A percentile compares a stretch with the other conserved stretches of the same genome.
phyloP scores from a whole-genome alignment of 352 stramenopile species.

The Globisporangium middletonii region DNA sequence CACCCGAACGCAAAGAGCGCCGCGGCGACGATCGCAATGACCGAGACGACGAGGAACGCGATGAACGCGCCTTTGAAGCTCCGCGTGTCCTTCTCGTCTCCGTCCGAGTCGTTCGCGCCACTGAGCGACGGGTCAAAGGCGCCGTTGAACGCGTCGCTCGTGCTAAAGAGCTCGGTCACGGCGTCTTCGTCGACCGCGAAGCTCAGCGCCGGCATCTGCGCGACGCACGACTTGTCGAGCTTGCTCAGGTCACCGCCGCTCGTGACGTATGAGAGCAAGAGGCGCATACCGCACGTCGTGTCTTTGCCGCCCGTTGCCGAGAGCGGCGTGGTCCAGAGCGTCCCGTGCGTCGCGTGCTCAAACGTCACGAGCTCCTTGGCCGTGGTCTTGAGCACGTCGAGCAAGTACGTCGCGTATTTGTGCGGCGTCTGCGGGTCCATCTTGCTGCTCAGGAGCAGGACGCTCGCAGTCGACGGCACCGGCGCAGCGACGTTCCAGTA shows the following conservation, averaged over 20 bases:
- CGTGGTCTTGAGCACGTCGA: conserved; percentile 12
- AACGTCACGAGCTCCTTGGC: conserved; percentile 25
- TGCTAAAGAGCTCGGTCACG: neutral
- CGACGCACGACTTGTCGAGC: conserved; percentile 42
- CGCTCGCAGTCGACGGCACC: conserved; percentile 6
- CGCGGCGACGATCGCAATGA: neutral
- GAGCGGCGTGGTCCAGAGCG: conserved; percentile 9
- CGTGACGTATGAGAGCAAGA: conserved; percentile 40
- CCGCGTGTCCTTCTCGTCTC: neutral
- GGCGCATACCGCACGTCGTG: conserved; percentile 20
- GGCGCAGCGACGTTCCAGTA: conserved; percentile 30
- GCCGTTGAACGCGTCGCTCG: neutral
- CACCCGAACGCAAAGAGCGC: conserved; percentile 5
- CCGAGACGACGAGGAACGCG: conserved; percentile 11
- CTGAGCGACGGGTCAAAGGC: conserved; percentile 6
- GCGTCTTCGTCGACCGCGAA: conserved; percentile 14
- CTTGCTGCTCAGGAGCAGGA: conserved; percentile 17
- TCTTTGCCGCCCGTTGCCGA: neutral
- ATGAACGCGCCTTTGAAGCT: conserved; percentile 12
- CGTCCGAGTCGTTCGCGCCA: neutral
- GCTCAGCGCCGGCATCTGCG: conserved; percentile 21
- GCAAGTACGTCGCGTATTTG: conserved; percentile 16
- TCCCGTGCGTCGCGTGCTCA: conserved; percentile 12
- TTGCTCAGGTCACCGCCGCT: conserved; percentile 22
- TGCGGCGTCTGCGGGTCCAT: conserved; percentile 24